Base-by-base conservation (phyloP, 495 filamentous ascomycete genomes). In the Aspergillus nanangensis region DNA sequence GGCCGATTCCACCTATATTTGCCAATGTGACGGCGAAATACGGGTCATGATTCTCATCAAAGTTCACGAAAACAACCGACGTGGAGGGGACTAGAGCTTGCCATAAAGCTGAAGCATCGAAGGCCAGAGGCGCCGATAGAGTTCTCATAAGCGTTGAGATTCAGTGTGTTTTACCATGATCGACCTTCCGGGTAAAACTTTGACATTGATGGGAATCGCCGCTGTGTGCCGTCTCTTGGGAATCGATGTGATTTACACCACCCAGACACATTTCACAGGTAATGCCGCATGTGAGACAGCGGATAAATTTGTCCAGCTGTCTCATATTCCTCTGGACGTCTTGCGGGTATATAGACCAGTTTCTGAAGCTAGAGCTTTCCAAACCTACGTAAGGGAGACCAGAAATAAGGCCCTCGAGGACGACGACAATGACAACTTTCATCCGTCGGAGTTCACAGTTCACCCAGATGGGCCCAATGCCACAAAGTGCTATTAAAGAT, bases 201-300 rank as follows among this genome's bases (percentile, higher is more conserved):
- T 37, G 34, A 37, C 34, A n/a, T 37, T 37, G 34, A 15, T 37
- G 14, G 34, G 34, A 37, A 37, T 37, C 34, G 34, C 34, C 7
- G 34, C 34, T 5, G 34, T 37, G 9, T 37, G 34, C 34, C 34
- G 17, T 9, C 17, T 37, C 8, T 18, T 37, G 7, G 34, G 34
- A 8, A 15, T 15, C 17, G 8, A 37, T 9, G 34, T 37, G 8
- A 37, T 37, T 15, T 37, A 37, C 14, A 37, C 34, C 34, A 37
- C 34, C 11, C 34, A 8, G 8, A 15, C 34, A 5, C 34, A 37
- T 15, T 37, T 37, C 14, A 18, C 34, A 37, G 34, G 34, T 8
- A 18, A 37, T 15, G 34, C 34, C 8, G 34, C 34, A 9, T 37
- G 34, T 37, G 34, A 37, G 7, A 37, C 34, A 10, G 34, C 14